Conservation (phyloP, 495 filamentous ascomycete genomes). For the Aspergillus homomorphus region DNA sequence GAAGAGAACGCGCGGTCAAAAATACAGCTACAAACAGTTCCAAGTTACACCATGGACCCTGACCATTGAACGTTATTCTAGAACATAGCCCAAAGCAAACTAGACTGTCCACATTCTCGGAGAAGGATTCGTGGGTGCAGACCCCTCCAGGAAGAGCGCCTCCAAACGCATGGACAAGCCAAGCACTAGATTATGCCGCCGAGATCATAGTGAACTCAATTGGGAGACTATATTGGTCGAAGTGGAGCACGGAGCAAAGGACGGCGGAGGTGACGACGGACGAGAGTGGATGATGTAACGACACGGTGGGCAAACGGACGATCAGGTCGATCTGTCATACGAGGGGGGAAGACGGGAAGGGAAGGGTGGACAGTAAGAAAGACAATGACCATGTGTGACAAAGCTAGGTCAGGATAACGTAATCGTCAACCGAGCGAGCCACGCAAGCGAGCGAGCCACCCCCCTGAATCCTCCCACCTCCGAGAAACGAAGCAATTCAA, state of each 20-base stretch:
- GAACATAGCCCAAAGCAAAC: background rate
- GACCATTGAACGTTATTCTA: background rate
- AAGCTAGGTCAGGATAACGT: background rate
- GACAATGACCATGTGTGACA: conserved; percentile 5
- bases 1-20: too few species aligned
- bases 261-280: background rate
- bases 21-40: background rate
- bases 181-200: background rate
- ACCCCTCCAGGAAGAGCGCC: background rate
- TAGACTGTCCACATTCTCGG: background rate
- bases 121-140: background rate
- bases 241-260: background rate
- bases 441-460: too few species aligned
- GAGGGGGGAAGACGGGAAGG: background rate
- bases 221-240: background rate
- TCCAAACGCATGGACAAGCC: background rate
- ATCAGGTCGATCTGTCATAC: conserved; percentile 3
- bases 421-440: too few species aligned
- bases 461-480: too few species aligned
- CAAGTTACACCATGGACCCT: background rate
- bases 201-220: conserved; percentile 1
- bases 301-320: background rate
- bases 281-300: conserved; percentile 6
- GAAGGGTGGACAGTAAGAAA: background rate
- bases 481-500: too few species aligned